A percentile compares a stretch with the other conserved stretches of the same genome.
Evolutionary conservation across 2,329 filamentous ascomycete genomes (phyloP).

Genomic region (Cladobotryum protrusum): DNA sequence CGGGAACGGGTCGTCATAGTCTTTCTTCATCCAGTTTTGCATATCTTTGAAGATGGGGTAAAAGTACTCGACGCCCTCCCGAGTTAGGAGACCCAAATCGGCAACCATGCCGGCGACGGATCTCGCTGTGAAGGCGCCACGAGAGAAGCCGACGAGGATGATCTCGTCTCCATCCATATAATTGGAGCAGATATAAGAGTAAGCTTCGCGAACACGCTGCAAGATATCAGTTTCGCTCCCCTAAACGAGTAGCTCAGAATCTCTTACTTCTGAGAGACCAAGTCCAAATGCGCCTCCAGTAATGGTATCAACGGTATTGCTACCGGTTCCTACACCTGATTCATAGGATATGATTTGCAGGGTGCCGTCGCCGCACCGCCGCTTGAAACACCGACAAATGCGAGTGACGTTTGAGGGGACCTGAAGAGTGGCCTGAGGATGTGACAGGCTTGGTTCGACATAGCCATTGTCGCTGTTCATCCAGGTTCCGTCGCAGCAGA

Average conservation of each 20-base stretch:
- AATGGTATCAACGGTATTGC: constrained; percentile 42
- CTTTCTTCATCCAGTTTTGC: constrained; percentile 43
- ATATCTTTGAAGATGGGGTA: constrained; percentile 52
- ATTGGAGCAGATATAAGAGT: constrained; percentile 56
- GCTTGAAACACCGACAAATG: constrained; percentile 51
- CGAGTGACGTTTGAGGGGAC: constrained; percentile 56
- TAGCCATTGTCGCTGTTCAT: constrained; percentile 47
- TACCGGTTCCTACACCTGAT: constrained; percentile 52
- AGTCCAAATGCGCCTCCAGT: constrained; percentile 50
- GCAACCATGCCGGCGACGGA: constrained; percentile 49
- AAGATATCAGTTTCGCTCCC: background rate
- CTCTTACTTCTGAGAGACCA: constrained; percentile 45
- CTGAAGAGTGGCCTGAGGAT: constrained; percentile 37
- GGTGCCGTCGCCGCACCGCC: constrained; percentile 42
- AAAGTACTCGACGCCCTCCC: constrained; percentile 48
- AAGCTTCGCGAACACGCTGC: constrained; percentile 53
- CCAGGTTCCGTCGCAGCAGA: constrained; percentile 51
- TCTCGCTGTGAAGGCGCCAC: constrained; percentile 53
- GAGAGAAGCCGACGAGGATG: constrained; percentile 50
- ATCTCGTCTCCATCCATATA: constrained; percentile 54
- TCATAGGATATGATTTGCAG: constrained; percentile 57
- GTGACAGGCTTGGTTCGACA: constrained; percentile 31
- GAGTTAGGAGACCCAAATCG: constrained; percentile 45
- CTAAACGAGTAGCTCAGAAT: background rate
- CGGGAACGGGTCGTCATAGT: constrained; percentile 43